Evolutionary conservation across 306 rosid species (phyloP).

Genomic region (Vicia villosa): DNA sequence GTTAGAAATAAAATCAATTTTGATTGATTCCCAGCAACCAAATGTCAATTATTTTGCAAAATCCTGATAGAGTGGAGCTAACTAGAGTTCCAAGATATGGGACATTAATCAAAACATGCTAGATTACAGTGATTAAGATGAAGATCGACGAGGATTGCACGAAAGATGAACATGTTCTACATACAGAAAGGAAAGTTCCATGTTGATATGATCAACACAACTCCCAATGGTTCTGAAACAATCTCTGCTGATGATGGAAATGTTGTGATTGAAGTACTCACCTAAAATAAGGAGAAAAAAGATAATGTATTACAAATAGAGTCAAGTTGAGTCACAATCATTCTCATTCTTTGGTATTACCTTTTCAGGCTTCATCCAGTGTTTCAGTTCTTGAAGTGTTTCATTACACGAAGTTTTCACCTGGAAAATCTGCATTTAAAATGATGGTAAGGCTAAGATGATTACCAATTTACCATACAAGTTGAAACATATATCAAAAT

Average conservation of each 20-base stretch:
- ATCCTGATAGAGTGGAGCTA: background rate
- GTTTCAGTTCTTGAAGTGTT: constrained; percentile 60
- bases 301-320: background rate
- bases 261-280: constrained; percentile 67
- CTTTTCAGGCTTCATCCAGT: constrained; percentile 81
- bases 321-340: background rate
- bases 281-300: constrained; percentile 47
- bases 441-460: constrained; percentile 5
- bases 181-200: constrained; percentile 88
- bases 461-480: background rate
- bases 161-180: constrained; percentile 38
- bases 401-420: constrained; percentile 59
- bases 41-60: background rate
- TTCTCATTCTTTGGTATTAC: constrained; percentile 39
- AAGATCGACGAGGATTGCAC: background rate
- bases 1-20: background rate
- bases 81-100: background rate
- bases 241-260: constrained; percentile 88
- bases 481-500: constrained; percentile 15
- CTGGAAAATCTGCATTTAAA: constrained; percentile 55
- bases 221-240: constrained; percentile 84
- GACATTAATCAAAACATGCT: background rate
- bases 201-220: constrained; percentile 84
- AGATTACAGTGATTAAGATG: background rate
- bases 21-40: background rate